Evolutionary conservation across 2,329 filamentous ascomycete species (phyloP).

Genomic region (Trichoderma koningii): DNA sequence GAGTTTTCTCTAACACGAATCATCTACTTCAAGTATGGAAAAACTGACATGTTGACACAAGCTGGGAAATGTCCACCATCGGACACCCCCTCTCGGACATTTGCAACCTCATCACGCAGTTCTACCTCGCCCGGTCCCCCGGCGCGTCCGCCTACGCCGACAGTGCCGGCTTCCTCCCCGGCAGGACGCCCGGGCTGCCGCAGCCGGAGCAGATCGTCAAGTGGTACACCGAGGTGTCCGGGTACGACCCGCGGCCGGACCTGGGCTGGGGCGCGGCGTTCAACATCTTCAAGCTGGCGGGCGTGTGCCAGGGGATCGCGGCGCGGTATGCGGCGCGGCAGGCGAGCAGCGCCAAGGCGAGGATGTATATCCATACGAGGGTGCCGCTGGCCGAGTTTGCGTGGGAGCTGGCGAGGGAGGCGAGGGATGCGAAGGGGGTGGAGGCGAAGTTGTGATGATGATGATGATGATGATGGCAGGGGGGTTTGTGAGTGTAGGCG

Average conservation of each 20-base stretch:
- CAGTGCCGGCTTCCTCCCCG: conserved; percentile 59
- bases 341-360: conserved; percentile 83
- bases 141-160: conserved; percentile 34
- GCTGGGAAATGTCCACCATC: conserved; percentile 97
- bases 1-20: conserved; percentile 36
- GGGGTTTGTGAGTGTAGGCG: too few species aligned
- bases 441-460: conserved; percentile 35
- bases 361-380: conserved; percentile 68
- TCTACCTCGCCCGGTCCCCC: conserved; percentile 41
- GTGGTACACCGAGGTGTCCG: conserved; percentile 54
- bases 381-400: conserved; percentile 74
- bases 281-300: conserved; percentile 61
- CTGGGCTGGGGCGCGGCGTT: conserved; percentile 64
- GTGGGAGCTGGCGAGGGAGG: conserved; percentile 68
- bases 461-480: too few species aligned
- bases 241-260: conserved; percentile 68
- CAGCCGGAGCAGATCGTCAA: conserved; percentile 45
- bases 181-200: conserved; percentile 64
- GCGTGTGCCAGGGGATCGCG: conserved; percentile 83
- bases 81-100: conserved; percentile 95
- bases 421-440: conserved; percentile 32
- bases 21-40: neutral
- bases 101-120: conserved; percentile 66
- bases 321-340: conserved; percentile 82
- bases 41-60: conserved; percentile 34